These are phyloP conservation scores for Pseudocercospora macadamiae DNA, from an alignment of 2,329 filamentous ascomycete genomes.

Conservation along the genomic window DNA sequence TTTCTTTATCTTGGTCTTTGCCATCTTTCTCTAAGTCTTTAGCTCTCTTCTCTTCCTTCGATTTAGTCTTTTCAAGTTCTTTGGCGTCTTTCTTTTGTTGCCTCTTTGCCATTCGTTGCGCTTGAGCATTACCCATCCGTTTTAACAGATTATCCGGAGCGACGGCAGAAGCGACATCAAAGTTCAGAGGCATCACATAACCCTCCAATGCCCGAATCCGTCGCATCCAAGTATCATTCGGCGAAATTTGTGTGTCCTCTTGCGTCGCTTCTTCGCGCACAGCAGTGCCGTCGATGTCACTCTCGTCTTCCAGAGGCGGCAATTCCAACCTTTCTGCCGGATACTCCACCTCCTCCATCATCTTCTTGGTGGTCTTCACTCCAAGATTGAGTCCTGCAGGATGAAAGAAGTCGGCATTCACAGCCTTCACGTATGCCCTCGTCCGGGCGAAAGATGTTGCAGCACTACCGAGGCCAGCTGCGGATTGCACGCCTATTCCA, in stretches of 20 bases:
- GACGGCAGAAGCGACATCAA: constrained; percentile 23
- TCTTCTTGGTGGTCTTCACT: constrained; percentile 11
- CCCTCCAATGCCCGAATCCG: constrained; percentile 26
- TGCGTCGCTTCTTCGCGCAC: neutral
- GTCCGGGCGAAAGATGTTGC: constrained; percentile 14
- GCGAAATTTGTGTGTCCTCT: neutral
- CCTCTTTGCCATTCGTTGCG: constrained; percentile 25
- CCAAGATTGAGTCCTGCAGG: constrained; percentile 7
- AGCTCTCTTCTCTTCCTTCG: constrained; percentile 19
- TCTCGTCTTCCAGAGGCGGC: neutral
- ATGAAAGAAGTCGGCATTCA: constrained; percentile 14
- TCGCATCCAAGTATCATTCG: constrained; percentile 27
- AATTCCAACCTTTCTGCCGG: neutral
- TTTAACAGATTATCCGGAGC: constrained; percentile 21
- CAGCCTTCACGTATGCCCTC: constrained; percentile 13
- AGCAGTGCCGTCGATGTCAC: neutral
- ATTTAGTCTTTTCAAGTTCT: constrained; percentile 10
- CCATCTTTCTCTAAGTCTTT: constrained; percentile 4
- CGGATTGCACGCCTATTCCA: constrained; percentile 27
- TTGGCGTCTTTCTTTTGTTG: constrained; percentile 25
- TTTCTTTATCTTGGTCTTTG: constrained; percentile 23
- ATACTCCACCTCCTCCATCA: constrained; percentile 15
- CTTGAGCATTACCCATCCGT: constrained; percentile 23
- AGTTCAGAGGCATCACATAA: constrained; percentile 28
- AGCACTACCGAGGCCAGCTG: constrained; percentile 16